Conservation (phyloP, 495 filamentous ascomycete species). For the Pyrenula aspistea region DNA sequence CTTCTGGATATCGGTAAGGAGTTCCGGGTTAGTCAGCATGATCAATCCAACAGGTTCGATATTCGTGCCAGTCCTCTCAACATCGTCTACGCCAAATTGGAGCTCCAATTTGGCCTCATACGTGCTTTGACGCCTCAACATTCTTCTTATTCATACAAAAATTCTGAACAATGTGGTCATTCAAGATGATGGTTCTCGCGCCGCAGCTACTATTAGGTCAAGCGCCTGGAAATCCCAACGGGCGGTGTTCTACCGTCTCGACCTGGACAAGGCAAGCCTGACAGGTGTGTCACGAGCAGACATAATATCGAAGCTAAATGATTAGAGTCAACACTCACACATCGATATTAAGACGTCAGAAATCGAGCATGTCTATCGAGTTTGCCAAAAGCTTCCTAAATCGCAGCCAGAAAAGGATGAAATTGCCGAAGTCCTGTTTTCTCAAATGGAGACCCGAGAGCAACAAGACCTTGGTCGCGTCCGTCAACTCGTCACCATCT, state of each 20-base stretch:
- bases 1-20: not conserved
- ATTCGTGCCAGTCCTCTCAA: conserved; percentile 6
- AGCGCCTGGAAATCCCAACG: conserved; percentile 14
- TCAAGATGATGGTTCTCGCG: conserved; percentile 14
- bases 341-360: conserved; percentile 35
- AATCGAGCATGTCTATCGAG: conserved; percentile 34
- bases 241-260: conserved; percentile 24
- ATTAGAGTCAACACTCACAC: conserved; percentile 25
- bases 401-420: conserved; percentile 19
- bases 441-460: conserved; percentile 35
- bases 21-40: not conserved
- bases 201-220: conserved; percentile 22
- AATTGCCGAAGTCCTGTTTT: conserved; percentile 29
- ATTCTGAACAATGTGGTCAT: conserved; percentile 12
- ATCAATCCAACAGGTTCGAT: not conserved
- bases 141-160: conserved; percentile 33
- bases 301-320: conserved; percentile 35
- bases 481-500: conserved; percentile 32
- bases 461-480: conserved; percentile 30
- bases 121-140: conserved; percentile 44
- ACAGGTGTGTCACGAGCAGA: conserved; percentile 18
- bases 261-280: conserved; percentile 24
- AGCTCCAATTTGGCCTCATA: conserved; percentile 40
- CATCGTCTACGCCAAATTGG: conserved; percentile 29
- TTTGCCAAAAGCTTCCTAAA: conserved; percentile 31